A percentile compares a stretch with the other conserved stretches of the same genome.
These are phyloP conservation scores for Crepidotus variabilis DNA, from an alignment of 768 basidiomycete genomes.

Conservation along the genomic window DNA sequence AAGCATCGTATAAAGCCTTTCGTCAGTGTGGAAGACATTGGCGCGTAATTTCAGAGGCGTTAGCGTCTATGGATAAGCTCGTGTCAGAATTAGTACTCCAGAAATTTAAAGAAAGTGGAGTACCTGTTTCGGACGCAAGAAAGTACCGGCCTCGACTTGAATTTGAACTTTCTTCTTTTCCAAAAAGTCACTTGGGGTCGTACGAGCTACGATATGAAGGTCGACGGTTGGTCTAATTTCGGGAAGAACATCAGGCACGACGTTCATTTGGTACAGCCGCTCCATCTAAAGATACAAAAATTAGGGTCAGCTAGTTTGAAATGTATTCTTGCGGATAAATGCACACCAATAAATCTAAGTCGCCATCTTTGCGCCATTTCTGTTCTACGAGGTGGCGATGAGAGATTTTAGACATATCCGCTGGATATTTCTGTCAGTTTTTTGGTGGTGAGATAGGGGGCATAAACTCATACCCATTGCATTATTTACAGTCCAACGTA, in stretches of 20 bases:
- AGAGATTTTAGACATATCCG: conserved; percentile 62
- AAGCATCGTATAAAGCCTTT: conserved; percentile 80
- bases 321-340: not conserved
- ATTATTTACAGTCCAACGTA: conserved; percentile 74
- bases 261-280: conserved; percentile 85
- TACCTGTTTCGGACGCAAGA: conserved; percentile 66
- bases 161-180: conserved; percentile 30
- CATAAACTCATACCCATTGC: conserved; percentile 62
- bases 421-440: conserved; percentile 28
- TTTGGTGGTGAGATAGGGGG: not conserved
- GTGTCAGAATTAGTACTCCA: not conserved
- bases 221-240: conserved; percentile 70
- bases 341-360: conserved; percentile 78
- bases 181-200: conserved; percentile 26
- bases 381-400: conserved; percentile 82
- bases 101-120: not conserved
- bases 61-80: conserved; percentile 45
- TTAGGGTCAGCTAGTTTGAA: not conserved
- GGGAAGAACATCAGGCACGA: conserved; percentile 85
- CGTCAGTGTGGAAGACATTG: conserved; percentile 79
- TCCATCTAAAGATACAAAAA: conserved; percentile 64
- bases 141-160: conserved; percentile 69
- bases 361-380: conserved; percentile 81
- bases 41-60: conserved; percentile 62
- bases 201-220: conserved; percentile 54